Evolutionary conservation across 306 rosid species (phyloP).

Genomic region (Vigna angularis): DNA sequence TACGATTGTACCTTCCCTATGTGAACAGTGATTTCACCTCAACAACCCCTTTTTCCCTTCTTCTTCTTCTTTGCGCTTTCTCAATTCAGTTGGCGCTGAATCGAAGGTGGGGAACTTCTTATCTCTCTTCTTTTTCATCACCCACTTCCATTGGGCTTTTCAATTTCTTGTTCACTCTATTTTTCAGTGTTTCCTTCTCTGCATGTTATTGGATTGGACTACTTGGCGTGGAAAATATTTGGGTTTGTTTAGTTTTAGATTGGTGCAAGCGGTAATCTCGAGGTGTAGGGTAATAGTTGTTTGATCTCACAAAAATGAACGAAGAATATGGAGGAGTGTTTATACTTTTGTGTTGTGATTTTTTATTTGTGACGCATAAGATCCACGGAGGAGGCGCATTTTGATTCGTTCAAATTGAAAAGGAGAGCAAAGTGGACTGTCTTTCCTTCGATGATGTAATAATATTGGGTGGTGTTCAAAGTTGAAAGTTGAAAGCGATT

Average conservation of each 20-base stretch:
- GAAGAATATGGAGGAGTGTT: not conserved
- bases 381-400: conserved; percentile 18
- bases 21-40: conserved; percentile 38
- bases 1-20: conserved; percentile 49
- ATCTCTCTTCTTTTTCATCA: not conserved
- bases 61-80: not conserved
- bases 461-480: conserved; percentile 18
- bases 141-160: conserved; percentile 11
- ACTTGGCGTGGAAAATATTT: conserved; percentile 7
- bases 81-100: conserved; percentile 40
- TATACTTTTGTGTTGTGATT: conserved; percentile 8
- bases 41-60: not conserved
- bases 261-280: conserved; percentile 4
- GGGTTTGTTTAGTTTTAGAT: conserved; percentile 7
- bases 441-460: conserved; percentile 28
- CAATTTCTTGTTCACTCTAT: not conserved
- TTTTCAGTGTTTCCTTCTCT: not conserved
- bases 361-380: not conserved
- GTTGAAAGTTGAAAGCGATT: conserved; percentile 18
- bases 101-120: conserved; percentile 43
- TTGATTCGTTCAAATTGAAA: conserved; percentile 12
- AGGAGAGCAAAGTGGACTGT: not conserved
- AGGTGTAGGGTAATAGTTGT: conserved; percentile 16
- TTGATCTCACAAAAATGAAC: conserved; percentile 22
- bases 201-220: conserved; percentile 47